Conservation (phyloP, 2,329 filamentous ascomycete species). For the Clonostachys solani region DNA sequence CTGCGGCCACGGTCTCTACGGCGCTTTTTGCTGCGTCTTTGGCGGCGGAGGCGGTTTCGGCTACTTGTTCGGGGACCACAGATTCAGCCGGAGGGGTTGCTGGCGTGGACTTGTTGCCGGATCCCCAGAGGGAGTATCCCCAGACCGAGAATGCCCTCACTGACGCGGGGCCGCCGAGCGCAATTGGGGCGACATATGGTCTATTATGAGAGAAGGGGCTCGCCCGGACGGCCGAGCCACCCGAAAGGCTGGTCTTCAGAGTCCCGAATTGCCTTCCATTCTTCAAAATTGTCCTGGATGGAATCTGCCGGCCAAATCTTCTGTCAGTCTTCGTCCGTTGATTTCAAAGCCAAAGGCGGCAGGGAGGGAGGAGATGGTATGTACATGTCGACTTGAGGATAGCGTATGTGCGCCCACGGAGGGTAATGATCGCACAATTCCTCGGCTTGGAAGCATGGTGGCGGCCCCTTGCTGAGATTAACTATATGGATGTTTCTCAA, state of each 20-base stretch:
- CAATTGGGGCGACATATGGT: constrained; percentile 15
- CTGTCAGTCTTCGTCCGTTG: too few relatives aligned
- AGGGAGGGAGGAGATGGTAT: constrained; percentile 1
- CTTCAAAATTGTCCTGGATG: constrained; percentile 14
- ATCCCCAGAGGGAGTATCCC: constrained; percentile 25
- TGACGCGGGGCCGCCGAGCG: constrained; percentile 20
- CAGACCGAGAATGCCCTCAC: constrained; percentile 14
- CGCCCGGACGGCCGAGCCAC: constrained; percentile 7
- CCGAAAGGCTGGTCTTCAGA: constrained; percentile 13
- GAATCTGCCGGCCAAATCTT: not conserved
- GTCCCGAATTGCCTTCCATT: constrained; percentile 29
- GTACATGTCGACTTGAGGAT: constrained; percentile 19
- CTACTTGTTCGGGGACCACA: constrained; percentile 6
- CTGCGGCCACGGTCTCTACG: constrained; percentile 8
- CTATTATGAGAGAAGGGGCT: constrained; percentile 13
- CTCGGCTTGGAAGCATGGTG: constrained; percentile 41
- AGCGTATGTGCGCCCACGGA: constrained; percentile 22
- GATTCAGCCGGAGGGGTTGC: not conserved
- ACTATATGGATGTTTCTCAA: not conserved
- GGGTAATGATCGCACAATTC: constrained; percentile 32
- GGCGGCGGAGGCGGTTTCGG: constrained; percentile 2
- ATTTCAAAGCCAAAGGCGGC: not conserved
- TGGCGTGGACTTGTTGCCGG: constrained; percentile 17
- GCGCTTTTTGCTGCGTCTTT: constrained; percentile 8
- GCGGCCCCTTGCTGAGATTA: constrained; percentile 6